Evolutionary conservation across 164 flowering plant species (phyloP), one percentile per base, ranked within the genome.

Genomic region (Santalum album): DNA sequence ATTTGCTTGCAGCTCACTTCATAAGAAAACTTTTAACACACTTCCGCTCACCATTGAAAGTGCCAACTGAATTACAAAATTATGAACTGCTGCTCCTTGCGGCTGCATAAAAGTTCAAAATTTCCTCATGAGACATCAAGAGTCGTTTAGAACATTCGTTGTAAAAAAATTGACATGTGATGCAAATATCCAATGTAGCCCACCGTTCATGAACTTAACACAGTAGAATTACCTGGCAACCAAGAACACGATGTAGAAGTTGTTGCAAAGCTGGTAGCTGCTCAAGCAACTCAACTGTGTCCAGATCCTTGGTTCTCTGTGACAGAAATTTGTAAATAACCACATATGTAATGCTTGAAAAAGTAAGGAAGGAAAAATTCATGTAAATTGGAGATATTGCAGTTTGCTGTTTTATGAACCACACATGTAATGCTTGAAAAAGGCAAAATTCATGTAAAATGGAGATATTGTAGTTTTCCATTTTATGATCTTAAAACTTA

Each of bases 211-310:
- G 17, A 26, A 57, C 2, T 20, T 2, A 16, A 2, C 21, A 21
- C 26, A 7, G 34, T 25, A 55, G 5, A 51, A 27, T 56, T 63
- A 90, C 97, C 97, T 83, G 90, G 67, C 99, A 94, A 66, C 75
- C 82, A 73, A 90, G 70, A 57, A 82, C 86, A 55, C 97, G 95
- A 62, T 55, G 73, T 24, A 87, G 83, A 55, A 94, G 92, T 65
- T 86, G 90, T 63, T 94, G 99, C 72, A 94, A 64, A 42, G 96
- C 95, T 59, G 97, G 97, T 57, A 94, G 70, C 17, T 90, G 99
- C 65, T 85, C 96, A 47, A 94, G 89, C 75, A 94, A 68, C 16
- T 89, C 95, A 42, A 63, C 73, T 52, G 97, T 87, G 59, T 84
- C 89, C 65, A 90, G 65, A 52, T 90, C 99, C 70, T 79, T 87